Evolutionary conservation across 176 grass and related monocot species (phyloP).

Genomic region (Zizania latifolia): DNA sequence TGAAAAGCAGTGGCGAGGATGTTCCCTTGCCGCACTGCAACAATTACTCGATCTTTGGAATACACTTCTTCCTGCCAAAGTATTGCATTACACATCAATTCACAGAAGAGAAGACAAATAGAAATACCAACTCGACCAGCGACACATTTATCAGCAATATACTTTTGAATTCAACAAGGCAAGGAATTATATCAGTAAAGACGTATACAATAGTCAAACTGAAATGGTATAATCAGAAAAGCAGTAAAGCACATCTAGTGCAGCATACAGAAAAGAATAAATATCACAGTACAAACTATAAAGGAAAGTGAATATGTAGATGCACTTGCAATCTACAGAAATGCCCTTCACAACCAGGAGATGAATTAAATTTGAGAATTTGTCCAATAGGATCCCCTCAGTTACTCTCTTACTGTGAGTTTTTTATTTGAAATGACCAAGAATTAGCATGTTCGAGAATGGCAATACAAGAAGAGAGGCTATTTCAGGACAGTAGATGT

Average conservation of each 20-base stretch:
- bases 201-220: neutral
- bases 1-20: slow-evolving; percentile 94
- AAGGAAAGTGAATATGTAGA: too few species aligned
- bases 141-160: neutral
- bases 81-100: too few species aligned
- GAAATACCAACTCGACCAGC: neutral
- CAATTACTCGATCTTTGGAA: slow-evolving; percentile 64
- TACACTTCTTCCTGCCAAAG: slow-evolving; percentile 61
- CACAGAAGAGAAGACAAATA: neutral
- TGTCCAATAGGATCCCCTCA: neutral
- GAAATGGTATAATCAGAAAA: neutral
- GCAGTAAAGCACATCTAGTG: neutral
- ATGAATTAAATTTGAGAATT: neutral
- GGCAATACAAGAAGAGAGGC: neutral
- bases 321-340: neutral
- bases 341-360: neutral
- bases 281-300: too few species aligned
- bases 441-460: neutral
- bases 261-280: too few species aligned
- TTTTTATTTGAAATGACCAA: neutral
- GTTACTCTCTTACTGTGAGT: neutral
- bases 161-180: neutral
- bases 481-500: neutral
- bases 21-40: slow-evolving; percentile 81
- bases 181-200: neutral